Conservation (phyloP, 1,284 basidiomycete species). For the Puccinia hordei region DNA sequence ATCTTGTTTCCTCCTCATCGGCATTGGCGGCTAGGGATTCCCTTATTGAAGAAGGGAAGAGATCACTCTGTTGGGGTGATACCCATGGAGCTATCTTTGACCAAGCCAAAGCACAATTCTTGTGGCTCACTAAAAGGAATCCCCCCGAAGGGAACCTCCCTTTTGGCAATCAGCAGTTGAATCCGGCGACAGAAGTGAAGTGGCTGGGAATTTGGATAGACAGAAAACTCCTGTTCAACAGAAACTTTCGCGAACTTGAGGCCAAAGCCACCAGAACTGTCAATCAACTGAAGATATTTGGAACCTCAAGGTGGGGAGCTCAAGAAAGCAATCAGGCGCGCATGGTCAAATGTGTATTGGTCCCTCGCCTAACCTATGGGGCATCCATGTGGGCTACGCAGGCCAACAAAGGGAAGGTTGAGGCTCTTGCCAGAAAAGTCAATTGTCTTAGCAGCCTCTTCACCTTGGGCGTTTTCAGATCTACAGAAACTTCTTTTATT, state of each 20-base stretch:
- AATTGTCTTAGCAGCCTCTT: background rate
- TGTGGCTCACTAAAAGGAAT: background rate
- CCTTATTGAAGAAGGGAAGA: too few species aligned
- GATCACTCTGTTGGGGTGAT: background rate
- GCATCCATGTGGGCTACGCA: background rate
- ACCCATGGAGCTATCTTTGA: conserved; percentile 20
- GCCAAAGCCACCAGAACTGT: background rate
- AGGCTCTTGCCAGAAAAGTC: background rate
- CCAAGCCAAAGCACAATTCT: background rate
- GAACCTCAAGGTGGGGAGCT: background rate
- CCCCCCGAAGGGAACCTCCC: background rate
- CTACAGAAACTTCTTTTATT: background rate
- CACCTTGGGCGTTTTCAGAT: background rate
- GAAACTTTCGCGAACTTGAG: background rate
- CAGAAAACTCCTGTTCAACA: background rate
- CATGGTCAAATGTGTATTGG: background rate
- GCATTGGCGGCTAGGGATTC: background rate
- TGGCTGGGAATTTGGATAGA: conserved; percentile 17
- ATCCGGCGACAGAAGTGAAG: background rate
- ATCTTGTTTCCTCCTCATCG: background rate
- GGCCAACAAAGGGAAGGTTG: background rate
- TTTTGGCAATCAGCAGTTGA: background rate
- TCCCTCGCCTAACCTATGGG: conserved; percentile 6
- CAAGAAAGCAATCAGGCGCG: background rate
- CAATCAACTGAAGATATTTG: background rate